Conservation (phyloP, 176 grass and related monocot species). For the Avena atlantica region DNA sequence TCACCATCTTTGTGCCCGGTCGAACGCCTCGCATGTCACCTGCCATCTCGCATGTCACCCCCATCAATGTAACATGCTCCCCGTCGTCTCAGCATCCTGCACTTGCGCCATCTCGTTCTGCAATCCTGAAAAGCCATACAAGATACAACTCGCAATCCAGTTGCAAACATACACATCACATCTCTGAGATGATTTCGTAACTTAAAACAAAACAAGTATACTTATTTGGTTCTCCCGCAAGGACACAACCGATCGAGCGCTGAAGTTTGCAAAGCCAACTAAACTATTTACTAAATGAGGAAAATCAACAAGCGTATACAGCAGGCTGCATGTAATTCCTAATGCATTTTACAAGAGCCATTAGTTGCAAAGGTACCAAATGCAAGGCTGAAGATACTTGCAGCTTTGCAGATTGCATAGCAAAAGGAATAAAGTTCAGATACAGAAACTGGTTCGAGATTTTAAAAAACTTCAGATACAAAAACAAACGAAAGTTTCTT, state of each 20-base stretch:
- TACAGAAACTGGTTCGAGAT: too few relatives aligned
- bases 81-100: neutral
- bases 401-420: neutral
- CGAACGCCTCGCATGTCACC: neutral
- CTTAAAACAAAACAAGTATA: neutral
- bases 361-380: neutral
- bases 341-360: neutral
- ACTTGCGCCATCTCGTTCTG: neutral
- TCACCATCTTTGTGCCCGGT: neutral
- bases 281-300: neutral
- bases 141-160: neutral
- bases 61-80: neutral
- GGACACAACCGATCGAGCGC: neutral
- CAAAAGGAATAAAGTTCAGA: neutral
- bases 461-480: neutral
- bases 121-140: neutral
- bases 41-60: neutral
- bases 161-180: neutral
- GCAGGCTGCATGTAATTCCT: neutral
- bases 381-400: neutral
- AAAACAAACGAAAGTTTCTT: neutral
- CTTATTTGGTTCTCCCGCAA: neutral
- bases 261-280: neutral
- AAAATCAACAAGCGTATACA: neutral
- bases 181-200: neutral